Base-by-base conservation (phyloP, 805 yeast species). In the Sungouiella thailandica region DNA sequence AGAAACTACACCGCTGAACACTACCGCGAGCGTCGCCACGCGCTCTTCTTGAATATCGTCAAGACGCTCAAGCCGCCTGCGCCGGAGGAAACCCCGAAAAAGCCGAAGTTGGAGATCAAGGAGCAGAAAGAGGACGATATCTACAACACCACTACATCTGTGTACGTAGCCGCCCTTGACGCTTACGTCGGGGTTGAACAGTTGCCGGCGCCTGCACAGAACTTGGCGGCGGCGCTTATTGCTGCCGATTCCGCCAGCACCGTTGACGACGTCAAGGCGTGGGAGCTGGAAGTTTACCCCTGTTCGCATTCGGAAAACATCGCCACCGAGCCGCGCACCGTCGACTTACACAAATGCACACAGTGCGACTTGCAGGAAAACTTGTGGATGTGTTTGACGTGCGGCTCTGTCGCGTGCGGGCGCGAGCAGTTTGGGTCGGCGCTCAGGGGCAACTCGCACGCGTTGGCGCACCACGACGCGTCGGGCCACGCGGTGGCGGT, bases 331-430 rank as follows among this genome's bases (percentile, higher is more conserved):
- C 34, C 32, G 5, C 36, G 32, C 28, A 23, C 32, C 5, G 49
- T 29, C 3, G 65, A 72, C 22, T 41, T 72, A 4, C 40, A 65
- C 0, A 50, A 71, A 31, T 84, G 94, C 55, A 41, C 47, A 3
- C 55, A 55, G 8, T 84, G 95, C 61, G 83, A 72, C 1, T 64
- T 93, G 43, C 57, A 60, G 19, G 83, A 80, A 44, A 93, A 93
- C 53, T 60, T 93, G 29, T 93, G 99, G 99, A 67, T 93, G 12
- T 93, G 99, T 63, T 60, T 93, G 29, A 74, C 74, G 31, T 93
- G 98, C 70, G 98, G 98, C 2, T 62, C 73, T n/a, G 49, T 88
- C 8, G 96, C 96, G 4, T 93, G 99, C 62, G 99, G 99, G 5
- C 68, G 99, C 44, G 79, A 80, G 20, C 98, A 93, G 58, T 86